These are phyloP conservation scores for Eucalyptus viminalis DNA, from an alignment of 345 rosid genomes.

Conservation along the genomic window DNA sequence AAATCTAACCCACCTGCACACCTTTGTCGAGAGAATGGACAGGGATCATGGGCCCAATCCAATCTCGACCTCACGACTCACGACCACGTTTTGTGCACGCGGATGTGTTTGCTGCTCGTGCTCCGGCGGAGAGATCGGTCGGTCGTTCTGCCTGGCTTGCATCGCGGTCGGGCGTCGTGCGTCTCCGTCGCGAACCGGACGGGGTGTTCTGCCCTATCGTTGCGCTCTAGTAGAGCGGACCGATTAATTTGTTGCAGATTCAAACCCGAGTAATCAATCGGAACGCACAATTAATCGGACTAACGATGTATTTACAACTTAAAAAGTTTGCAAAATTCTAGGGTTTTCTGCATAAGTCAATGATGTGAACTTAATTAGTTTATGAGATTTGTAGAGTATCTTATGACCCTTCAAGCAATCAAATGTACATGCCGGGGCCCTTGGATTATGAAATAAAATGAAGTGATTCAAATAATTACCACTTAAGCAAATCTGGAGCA, in stretches of 20 bases:
- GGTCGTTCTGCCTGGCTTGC: not conserved
- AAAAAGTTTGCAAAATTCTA: fast-evolving
- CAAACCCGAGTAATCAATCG: fast-evolving
- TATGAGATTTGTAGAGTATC: fast-evolving
- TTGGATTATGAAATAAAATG: not conserved
- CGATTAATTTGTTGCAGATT: not conserved
- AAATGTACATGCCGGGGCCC: fast-evolving
- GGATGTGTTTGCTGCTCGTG: not conserved
- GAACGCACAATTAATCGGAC: not conserved
- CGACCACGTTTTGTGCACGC: not conserved
- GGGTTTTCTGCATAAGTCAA: fast-evolving
- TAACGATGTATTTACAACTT: fast-evolving
- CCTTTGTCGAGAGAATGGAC: not conserved
- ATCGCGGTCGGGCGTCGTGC: not conserved
- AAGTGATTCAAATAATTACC: not conserved
- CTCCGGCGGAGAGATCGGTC: not conserved
- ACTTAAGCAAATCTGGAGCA: not conserved
- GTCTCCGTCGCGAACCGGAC: fast-evolving
- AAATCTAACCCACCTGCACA: not conserved
- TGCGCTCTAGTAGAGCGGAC: not conserved
- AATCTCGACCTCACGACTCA: not conserved
- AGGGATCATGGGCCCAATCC: not conserved
- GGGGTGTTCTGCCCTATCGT: not conserved
- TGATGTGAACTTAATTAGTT: not conserved
- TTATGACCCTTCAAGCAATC: not conserved